Evolutionary conservation across 2,329 filamentous ascomycete genomes (phyloP).

Genomic region (Apiospora koreana): DNA sequence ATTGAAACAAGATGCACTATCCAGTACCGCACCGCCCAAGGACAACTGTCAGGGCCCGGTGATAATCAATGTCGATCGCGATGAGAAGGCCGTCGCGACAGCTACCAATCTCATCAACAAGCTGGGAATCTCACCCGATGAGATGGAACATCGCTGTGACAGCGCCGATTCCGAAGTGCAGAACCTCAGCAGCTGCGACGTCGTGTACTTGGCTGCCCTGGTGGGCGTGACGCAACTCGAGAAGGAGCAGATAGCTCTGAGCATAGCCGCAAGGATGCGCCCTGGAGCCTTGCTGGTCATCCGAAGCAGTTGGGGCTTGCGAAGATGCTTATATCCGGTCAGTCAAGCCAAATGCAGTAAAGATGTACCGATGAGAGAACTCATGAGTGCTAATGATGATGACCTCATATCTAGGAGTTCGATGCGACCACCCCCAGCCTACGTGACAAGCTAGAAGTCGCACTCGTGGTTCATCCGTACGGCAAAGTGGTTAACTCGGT

Average conservation of each 20-base stretch:
- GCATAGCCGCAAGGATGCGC: slow-evolving; percentile 39
- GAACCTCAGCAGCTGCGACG: slow-evolving; percentile 39
- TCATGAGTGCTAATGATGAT: neutral
- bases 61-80: slow-evolving; percentile 44
- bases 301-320: slow-evolving; percentile 45
- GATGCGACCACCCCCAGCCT: slow-evolving; percentile 36
- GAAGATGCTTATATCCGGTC: slow-evolving; percentile 49
- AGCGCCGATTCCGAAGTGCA: slow-evolving; percentile 28
- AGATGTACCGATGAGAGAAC: neutral
- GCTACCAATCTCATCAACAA: slow-evolving; percentile 31
- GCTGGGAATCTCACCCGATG: slow-evolving; percentile 29
- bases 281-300: slow-evolving; percentile 45
- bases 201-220: slow-evolving; percentile 51
- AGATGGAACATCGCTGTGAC: slow-evolving; percentile 40
- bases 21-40: slow-evolving; percentile 11
- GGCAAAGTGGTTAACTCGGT: slow-evolving; percentile 52
- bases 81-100: slow-evolving; percentile 34
- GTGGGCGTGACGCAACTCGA: slow-evolving; percentile 43
- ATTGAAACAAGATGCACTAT: slow-evolving; percentile 25
- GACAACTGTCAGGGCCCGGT: neutral
- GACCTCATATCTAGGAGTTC: slow-evolving; percentile 32
- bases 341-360: slow-evolving; percentile 17
- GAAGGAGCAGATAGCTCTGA: slow-evolving; percentile 42
- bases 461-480: slow-evolving; percentile 48
- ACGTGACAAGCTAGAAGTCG: slow-evolving; percentile 36